Percentiles rank a stretch among this genome's conserved stretches.
phyloP scores from a whole-genome alignment of 208 protist genomes.

The Wallacemonas sp. region DNA sequence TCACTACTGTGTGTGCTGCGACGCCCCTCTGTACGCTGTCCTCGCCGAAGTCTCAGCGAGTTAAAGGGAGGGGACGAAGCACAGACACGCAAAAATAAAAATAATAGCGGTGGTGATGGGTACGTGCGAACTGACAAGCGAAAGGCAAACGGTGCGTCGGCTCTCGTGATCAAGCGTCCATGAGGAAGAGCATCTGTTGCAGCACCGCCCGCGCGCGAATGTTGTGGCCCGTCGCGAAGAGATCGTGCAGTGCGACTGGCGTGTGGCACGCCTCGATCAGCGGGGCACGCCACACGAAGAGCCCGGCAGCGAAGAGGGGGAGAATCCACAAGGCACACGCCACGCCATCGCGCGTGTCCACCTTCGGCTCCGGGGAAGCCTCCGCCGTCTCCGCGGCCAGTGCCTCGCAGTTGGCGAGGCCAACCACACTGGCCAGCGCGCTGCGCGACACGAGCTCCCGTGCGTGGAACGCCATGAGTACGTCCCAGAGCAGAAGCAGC shows the following conservation, averaged over 20 bases:
- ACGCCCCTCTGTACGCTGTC: too few relatives aligned
- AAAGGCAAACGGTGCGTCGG: too few relatives aligned
- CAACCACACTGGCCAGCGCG: constrained; percentile 32
- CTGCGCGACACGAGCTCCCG: constrained; percentile 55
- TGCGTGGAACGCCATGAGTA: constrained; percentile 76
- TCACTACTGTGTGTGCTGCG: too few relatives aligned
- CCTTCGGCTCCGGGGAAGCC: background rate
- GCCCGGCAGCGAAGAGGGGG: constrained; percentile 64
- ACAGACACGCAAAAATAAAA: too few relatives aligned
- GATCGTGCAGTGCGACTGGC: constrained; percentile 44
- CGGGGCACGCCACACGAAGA: constrained; percentile 82
- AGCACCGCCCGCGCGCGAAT: constrained; percentile 54
- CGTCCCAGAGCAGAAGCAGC: constrained; percentile 79
- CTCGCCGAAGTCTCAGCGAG: too few relatives aligned
- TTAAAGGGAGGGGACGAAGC: too few relatives aligned
- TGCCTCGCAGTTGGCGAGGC: constrained; percentile 12
- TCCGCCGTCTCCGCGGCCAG: background rate
- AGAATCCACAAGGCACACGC: constrained; percentile 80
- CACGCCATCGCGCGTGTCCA: background rate
- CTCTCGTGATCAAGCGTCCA: background rate
- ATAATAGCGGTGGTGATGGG: too few relatives aligned
- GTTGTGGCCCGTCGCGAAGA: constrained; percentile 66
- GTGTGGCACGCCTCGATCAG: constrained; percentile 62
- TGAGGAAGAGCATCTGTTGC: constrained; percentile 66
- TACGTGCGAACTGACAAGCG: too few relatives aligned